A percentile compares a stretch with the other conserved stretches of the same genome.
Evolutionary conservation across 2,329 filamentous ascomycete species (phyloP).

Genomic region (Rutstroemia sp.): DNA sequence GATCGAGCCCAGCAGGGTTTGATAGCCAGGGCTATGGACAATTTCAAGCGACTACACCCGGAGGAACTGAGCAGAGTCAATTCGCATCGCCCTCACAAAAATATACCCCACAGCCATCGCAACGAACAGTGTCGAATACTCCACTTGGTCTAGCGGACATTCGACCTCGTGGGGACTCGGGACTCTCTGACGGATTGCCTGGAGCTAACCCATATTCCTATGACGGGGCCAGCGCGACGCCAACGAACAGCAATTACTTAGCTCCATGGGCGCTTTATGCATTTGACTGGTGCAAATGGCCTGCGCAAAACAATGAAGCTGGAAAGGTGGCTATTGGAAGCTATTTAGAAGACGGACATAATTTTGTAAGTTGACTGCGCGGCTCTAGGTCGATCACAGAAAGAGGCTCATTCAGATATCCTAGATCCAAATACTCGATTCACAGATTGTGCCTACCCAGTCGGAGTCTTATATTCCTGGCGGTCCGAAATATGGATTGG

Average conservation of each 20-base stretch:
- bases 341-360: constrained; percentile 96
- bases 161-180: constrained; percentile 75
- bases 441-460: constrained; percentile 65
- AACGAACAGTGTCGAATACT: constrained; percentile 63
- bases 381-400: background rate
- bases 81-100: constrained; percentile 53
- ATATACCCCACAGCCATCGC: constrained; percentile 50
- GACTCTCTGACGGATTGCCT: constrained; percentile 63
- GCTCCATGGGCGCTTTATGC: constrained; percentile 95
- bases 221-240: constrained; percentile 56
- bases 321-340: constrained; percentile 94
- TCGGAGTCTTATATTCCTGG: constrained; percentile 63
- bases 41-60: constrained; percentile 59
- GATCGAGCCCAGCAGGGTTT: constrained; percentile 68
- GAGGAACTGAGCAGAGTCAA: constrained; percentile 47
- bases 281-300: constrained; percentile 99
- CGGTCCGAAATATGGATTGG: constrained; percentile 66
- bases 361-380: constrained; percentile 60
- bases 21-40: constrained; percentile 45
- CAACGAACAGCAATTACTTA: constrained; percentile 83
- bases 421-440: constrained; percentile 95
- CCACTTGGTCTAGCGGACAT: constrained; percentile 90
- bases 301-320: constrained; percentile 68
- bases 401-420: background rate
- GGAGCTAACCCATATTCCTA: constrained; percentile 52